These are phyloP conservation scores for Mycena chlorophos DNA, from an alignment of 768 basidiomycete species.

Conservation along the genomic window DNA sequence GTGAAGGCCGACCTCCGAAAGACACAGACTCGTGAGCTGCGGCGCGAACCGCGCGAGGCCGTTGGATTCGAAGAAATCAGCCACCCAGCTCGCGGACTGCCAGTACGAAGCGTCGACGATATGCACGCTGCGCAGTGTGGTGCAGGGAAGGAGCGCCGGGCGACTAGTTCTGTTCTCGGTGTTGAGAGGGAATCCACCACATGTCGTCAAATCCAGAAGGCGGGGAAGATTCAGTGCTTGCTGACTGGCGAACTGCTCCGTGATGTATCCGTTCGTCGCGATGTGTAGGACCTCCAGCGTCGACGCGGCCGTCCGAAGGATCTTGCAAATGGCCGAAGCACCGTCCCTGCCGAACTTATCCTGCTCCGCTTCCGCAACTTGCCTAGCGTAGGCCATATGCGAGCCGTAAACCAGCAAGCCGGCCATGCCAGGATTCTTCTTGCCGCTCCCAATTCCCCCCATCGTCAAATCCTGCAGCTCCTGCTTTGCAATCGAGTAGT, in stretches of 20 bases:
- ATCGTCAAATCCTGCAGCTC: background rate
- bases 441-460: too few species aligned
- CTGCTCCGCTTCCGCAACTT: background rate
- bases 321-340: slow-evolving; percentile 4
- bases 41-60: slow-evolving; percentile 27
- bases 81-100: slow-evolving; percentile 3
- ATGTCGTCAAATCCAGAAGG: slow-evolving; percentile 28
- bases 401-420: too few species aligned
- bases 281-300: slow-evolving; percentile 28
- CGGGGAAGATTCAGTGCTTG: slow-evolving; percentile 29
- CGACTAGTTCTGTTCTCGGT: background rate
- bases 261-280: slow-evolving; percentile 24
- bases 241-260: slow-evolving; percentile 18
- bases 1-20: slow-evolving; percentile 9
- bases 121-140: slow-evolving; percentile 24
- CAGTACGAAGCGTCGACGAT: slow-evolving; percentile 26
- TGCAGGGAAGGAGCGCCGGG: slow-evolving; percentile 18
- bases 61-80: slow-evolving; percentile 21
- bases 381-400: too few species aligned
- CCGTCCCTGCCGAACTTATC: background rate
- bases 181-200: slow-evolving; percentile 29
- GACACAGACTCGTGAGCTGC: slow-evolving; percentile 20
- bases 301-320: slow-evolving; percentile 24
- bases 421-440: too few species aligned
- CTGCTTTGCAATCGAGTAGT: background rate